Conservation (phyloP, 129 eudicot species). For the Artemisia tridentata region DNA sequence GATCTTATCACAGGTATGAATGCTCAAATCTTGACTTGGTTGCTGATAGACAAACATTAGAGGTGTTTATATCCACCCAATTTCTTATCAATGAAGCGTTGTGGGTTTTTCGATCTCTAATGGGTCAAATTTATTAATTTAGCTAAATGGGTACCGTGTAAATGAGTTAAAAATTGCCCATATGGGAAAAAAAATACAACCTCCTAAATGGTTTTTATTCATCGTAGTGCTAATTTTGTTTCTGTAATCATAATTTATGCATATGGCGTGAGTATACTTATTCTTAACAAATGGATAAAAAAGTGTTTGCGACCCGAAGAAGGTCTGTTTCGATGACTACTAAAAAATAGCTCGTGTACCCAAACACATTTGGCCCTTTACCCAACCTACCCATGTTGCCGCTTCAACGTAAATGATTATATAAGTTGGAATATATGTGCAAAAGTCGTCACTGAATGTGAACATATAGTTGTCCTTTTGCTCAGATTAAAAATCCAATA, state of each 20-base stretch:
- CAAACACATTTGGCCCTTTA: not conserved
- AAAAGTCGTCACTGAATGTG: not conserved
- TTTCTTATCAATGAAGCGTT: not conserved
- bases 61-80: not conserved
- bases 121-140: not conserved
- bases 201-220: too few species aligned
- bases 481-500: not conserved
- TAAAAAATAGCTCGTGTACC: too few species aligned
- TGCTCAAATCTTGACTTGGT: slow-evolving; percentile 14
- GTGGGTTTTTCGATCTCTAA: not conserved
- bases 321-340: too few species aligned
- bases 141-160: too few species aligned
- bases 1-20: slow-evolving; percentile 79
- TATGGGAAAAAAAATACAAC: too few species aligned
- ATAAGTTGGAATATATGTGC: not conserved
- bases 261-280: too few species aligned
- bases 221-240: too few species aligned
- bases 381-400: not conserved
- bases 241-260: too few species aligned
- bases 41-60: not conserved
- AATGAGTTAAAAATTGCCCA: too few species aligned
- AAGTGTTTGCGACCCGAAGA: too few species aligned
- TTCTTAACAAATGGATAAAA: too few species aligned
- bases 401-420: not conserved
- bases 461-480: slow-evolving; percentile 8